Base-by-base conservation (phyloP, 495 filamentous ascomycete genomes). In the Symbiotaphrina buchneri region DNA sequence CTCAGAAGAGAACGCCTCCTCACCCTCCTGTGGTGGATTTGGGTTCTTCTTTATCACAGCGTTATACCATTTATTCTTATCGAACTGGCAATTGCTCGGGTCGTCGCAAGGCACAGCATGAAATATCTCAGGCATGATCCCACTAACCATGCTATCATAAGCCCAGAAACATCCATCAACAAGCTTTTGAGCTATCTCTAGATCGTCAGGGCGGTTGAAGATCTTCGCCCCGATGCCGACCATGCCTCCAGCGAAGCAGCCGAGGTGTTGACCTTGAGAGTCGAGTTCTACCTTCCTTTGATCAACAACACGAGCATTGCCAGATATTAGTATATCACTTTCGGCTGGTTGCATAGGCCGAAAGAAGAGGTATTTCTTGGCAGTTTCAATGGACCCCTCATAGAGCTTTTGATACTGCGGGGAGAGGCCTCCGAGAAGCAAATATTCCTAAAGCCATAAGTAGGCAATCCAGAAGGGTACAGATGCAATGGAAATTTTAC, bases 81-180 rank as follows among this genome's bases (percentile, higher is more conserved):
- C 55, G 65, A 68, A 73, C 5, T 49, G 36, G 42, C 68, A 73
- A 3, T 52, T 34, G 27, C 14, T 16, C 14, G 31, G 16, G 1
- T 35, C 33, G 7, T 52, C 37, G 42, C 71, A 76, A 5, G 57
- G 45, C n/a, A 56, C 46, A 42, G 63, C 55, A 15, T 55, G 45
- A 39, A 70, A 59, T 0, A 52, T 44, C 28, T 76, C 70, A 0
- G 71, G 70, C 66, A 69, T 69, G 34, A 72, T 59, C 0, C 66
- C 65, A 0, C 55, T 59, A 1, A 63, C 58, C 51, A 63, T 63
- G 3, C 45, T 36, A 13, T 68, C 55, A 39, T 72, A 72, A 1
- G 58, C 59, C 60, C 65, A 71, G 30, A 66, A 53, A 40, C 66
- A 72, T 6, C 66, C 67, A 22, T 65, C 56, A 4, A 64, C 58